phyloP scores from a whole-genome alignment of 2,329 filamentous ascomycete genomes.

The Beauveria bassiana region DNA sequence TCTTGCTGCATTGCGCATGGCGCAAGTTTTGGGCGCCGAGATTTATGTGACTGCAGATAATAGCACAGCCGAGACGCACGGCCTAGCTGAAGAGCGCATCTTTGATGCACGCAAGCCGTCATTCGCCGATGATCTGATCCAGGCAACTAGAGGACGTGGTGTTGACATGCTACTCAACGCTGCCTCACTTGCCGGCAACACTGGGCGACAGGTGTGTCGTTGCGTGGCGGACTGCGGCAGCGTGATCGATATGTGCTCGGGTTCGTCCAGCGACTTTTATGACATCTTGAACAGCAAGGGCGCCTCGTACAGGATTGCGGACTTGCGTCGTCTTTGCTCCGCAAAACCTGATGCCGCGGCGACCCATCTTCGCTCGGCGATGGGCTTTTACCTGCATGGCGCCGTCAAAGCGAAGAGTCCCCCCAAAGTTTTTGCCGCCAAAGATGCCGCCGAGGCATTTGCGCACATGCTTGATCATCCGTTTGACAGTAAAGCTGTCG shows the following conservation, averaged over 20 bases:
- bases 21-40: background rate
- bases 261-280: background rate
- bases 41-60: background rate
- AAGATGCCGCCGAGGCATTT: background rate
- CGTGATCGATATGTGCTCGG: background rate
- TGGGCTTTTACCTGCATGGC: background rate
- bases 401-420: background rate
- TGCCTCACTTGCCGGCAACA: background rate
- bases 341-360: background rate
- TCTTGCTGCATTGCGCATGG: background rate
- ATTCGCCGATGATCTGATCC: background rate
- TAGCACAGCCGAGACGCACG: background rate
- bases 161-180: background rate
- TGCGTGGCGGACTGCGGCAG: background rate
- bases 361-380: background rate
- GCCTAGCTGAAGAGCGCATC: background rate
- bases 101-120: background rate
- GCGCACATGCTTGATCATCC: background rate
- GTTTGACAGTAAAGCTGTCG: background rate
- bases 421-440: background rate
- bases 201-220: background rate
- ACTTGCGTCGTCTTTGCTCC: background rate
- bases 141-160: background rate
- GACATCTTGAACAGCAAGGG: background rate
- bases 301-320: background rate